Percentiles rank a stretch among this genome's conserved stretches.
These are phyloP conservation scores for Ceratocystis alfenasii DNA, from an alignment of 2,329 filamentous ascomycete species.

Conservation along the genomic window DNA sequence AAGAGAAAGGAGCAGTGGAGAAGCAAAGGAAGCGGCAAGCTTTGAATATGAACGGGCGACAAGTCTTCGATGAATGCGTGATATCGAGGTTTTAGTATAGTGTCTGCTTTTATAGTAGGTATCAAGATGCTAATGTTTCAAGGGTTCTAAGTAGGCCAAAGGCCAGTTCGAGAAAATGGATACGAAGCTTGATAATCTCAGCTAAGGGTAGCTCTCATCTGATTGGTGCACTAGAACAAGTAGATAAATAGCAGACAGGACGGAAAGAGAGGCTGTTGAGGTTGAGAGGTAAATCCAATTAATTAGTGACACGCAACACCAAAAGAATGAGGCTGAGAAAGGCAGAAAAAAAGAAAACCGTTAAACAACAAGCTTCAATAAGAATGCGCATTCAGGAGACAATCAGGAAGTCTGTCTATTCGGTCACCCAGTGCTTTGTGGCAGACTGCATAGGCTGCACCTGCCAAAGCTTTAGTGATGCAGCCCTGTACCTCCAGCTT, in stretches of 20 bases:
- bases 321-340: background rate
- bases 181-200: constrained; percentile 7
- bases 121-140: background rate
- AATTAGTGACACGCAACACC: constrained; percentile 6
- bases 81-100: background rate
- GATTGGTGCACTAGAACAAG: background rate
- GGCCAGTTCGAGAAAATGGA: constrained; percentile 2
- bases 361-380: background rate
- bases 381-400: constrained; percentile 11
- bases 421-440: background rate
- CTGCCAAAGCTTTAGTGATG: background rate
- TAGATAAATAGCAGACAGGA: background rate
- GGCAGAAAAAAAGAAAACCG: background rate
- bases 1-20: background rate
- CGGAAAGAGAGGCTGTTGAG: background rate
- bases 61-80: background rate
- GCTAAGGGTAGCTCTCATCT: background rate
- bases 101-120: background rate
- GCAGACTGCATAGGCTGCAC: background rate
- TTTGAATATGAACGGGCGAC: no score
- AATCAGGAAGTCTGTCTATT: background rate
- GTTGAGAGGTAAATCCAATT: background rate
- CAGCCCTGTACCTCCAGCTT: background rate
- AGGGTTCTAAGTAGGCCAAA: background rate
- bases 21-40: background rate